Base-by-base conservation (phyloP, 2,329 filamentous ascomycete genomes). In the Plenodomus lindquistii region DNA sequence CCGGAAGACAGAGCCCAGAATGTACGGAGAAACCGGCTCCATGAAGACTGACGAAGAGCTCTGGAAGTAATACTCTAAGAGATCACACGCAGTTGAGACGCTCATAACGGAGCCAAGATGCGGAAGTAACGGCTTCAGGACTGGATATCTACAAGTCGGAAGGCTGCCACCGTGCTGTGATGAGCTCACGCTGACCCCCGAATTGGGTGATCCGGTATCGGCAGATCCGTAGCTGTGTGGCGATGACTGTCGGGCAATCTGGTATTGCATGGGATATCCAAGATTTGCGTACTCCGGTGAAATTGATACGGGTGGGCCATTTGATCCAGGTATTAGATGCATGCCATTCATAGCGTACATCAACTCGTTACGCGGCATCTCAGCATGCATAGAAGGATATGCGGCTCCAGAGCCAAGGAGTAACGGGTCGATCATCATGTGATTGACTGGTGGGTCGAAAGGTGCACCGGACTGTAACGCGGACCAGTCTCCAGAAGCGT, bases 11-110 rank as follows among this genome's bases (percentile, higher is more conserved):
- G 91, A 93, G 11, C 89, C 90, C 13, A 96, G 81, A 18, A 96
- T 86, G 67, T 96, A 96, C 0, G 92, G 91, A 11, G 91, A 96
- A 69, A 89, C 86, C 2, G 92, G 91, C 63, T 95, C 91, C 74
- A 94, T 86, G 73, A 93, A 88, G 2, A 88, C 86, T 1, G 90
- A 90, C 2, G 91, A 94, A 2, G 90, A 91, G 69, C 90, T 96
- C 40, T 89, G 85, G 68, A 96, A 96, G 73, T 96, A 97, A 38
- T 92, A 80, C 63, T 97, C 92, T 50, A 97, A 81, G 39, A 97
- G 80, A 69, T 96, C 91, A 75, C 91, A 96, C 8, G 92, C 92
- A 42, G 96, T 80, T 1, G 85, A 82, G 38, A 89, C 79, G 2
- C 91, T 89, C 36, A 96, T 85, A 53, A 96, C 89, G 47, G 84